phyloP scores from a whole-genome alignment of 192 early-diverging fungal species.

The Coemansia asiatica region DNA sequence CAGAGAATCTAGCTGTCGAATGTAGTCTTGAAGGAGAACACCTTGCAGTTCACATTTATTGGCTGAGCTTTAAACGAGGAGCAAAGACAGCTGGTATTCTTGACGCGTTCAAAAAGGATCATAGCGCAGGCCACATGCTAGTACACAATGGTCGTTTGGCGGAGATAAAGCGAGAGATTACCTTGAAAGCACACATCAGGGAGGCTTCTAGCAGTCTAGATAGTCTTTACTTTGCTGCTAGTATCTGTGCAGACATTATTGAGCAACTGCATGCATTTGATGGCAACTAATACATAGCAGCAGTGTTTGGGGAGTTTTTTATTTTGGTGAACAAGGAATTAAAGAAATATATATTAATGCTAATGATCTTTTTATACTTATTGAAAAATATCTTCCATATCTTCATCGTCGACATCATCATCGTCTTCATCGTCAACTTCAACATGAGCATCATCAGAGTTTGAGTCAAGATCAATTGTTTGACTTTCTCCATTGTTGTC shows the following conservation, averaged over 20 bases:
- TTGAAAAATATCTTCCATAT: conserved; percentile 54
- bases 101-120: conserved; percentile 44
- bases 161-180: conserved; percentile 33
- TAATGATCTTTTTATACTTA: conserved; percentile 3
- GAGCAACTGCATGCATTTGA: conserved; percentile 47
- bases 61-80: conserved; percentile 35
- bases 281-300: not conserved
- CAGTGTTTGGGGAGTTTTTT: not conserved
- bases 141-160: conserved; percentile 40
- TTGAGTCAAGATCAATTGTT: conserved; percentile 35
- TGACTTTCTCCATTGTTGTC: conserved; percentile 9
- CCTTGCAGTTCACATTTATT: conserved; percentile 30
- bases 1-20: conserved; percentile 44
- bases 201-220: conserved; percentile 13
- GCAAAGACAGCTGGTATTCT: conserved; percentile 34
- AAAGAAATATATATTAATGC: conserved; percentile 1
- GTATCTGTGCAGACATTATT: conserved; percentile 33
- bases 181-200: conserved; percentile 23
- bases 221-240: conserved; percentile 19
- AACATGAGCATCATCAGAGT: conserved; percentile 40
- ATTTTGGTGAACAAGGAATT: not conserved
- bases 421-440: conserved; percentile 29
- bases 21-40: conserved; percentile 19
- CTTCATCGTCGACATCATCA: conserved; percentile 42
- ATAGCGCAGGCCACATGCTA: conserved; percentile 38